Percentiles rank a stretch among this genome's conserved stretches.
Evolutionary conservation across 1,284 basidiomycete species (phyloP).

Genomic region (Apiotrichum laibachii): DNA sequence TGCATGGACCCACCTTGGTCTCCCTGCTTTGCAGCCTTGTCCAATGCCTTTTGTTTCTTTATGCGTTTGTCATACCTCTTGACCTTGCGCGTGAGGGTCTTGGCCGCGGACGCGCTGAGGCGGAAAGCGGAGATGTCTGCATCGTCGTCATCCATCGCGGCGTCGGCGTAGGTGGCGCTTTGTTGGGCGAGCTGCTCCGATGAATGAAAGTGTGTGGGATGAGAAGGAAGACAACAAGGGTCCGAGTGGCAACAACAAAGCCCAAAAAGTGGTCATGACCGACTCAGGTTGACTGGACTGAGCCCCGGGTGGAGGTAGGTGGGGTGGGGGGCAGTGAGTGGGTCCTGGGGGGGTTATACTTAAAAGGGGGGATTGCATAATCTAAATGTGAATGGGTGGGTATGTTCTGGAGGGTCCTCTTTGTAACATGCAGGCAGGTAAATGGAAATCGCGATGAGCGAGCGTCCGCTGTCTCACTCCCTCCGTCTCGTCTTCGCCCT

Average conservation of each 20-base stretch:
- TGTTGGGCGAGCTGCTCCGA: background rate
- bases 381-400: too few species aligned
- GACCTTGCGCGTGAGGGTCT: background rate
- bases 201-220: background rate
- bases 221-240: background rate
- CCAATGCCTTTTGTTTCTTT: background rate
- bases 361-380: too few species aligned
- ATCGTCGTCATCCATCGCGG: constrained; percentile 1
- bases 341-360: too few species aligned
- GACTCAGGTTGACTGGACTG: too few species aligned
- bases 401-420: too few species aligned
- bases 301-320: too few species aligned
- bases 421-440: background rate
- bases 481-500: too few species aligned
- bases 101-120: background rate
- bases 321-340: too few species aligned
- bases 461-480: background rate
- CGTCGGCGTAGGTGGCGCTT: background rate
- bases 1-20: background rate
- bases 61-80: background rate
- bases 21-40: background rate
- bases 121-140: constrained; percentile 2
- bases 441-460: background rate
- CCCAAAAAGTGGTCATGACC: too few species aligned
- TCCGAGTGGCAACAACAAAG: too few species aligned